phyloP scores from a whole-genome alignment of 2,329 filamentous ascomycete genomes.

The Emmonsiellopsis sp. region DNA sequence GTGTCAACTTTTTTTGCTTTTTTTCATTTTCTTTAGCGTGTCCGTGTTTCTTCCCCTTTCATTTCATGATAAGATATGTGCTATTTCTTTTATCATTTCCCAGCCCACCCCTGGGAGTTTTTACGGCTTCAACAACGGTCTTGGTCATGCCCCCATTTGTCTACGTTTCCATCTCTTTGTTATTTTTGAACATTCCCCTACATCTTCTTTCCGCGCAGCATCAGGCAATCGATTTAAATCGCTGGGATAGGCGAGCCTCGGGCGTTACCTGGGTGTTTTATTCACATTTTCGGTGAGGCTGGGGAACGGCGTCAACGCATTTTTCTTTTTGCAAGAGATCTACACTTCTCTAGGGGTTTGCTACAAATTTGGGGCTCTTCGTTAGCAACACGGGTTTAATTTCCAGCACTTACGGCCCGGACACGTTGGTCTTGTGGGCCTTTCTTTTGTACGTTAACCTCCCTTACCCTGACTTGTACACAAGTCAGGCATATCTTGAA shows the following conservation, averaged over 20 bases:
- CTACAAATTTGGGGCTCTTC: constrained; percentile 22
- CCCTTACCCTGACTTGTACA: constrained; percentile 36
- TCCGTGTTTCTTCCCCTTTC: background rate
- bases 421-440: constrained; percentile 26
- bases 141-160: background rate
- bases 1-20: constrained; percentile 13
- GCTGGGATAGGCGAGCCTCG: constrained; percentile 25
- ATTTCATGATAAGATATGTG: constrained; percentile 2
- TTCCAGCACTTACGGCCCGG: constrained; percentile 25
- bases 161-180: constrained; percentile 18
- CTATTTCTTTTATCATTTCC: background rate
- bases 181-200: constrained; percentile 16
- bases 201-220: constrained; percentile 22
- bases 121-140: constrained; percentile 7
- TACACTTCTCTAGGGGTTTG: constrained; percentile 24
- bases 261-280: constrained; percentile 26
- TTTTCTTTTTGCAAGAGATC: constrained; percentile 22
- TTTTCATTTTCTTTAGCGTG: constrained; percentile 13
- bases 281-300: constrained; percentile 17
- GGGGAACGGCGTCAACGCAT: constrained; percentile 26
- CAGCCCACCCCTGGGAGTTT: constrained; percentile 13
- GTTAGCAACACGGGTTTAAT: constrained; percentile 26
- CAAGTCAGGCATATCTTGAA: constrained; percentile 35
- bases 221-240: constrained; percentile 26
- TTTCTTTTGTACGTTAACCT: constrained; percentile 41